Evolutionary conservation across 805 yeast genomes (phyloP), one percentile per base, ranked within the genome.

Genomic region (Metschnikowia baotianmanensis): DNA sequence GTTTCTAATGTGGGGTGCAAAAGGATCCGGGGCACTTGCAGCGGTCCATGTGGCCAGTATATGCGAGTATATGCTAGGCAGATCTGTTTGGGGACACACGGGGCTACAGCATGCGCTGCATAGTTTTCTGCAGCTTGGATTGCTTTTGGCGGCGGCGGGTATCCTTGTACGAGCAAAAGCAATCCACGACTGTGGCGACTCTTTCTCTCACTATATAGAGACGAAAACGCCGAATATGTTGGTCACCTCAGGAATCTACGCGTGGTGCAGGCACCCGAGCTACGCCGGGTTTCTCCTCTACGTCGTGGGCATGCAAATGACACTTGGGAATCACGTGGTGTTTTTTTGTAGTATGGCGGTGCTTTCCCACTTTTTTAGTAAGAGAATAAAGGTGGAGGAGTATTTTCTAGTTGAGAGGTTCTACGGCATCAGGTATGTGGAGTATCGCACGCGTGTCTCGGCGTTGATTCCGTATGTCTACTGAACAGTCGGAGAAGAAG

Each of bases 211-310:
- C 47, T 52, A 57, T 36, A 58, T 67, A 11, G 45, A 49, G 9
- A 36, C 44, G 10, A 22, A 35, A 5, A 4, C 26, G 2, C 40
- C 44, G 19, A 47, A 46, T 9, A 34, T 31, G 33, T 48, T 68
- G 25, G 57, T 67, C 20, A 65, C 69, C 10, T 30, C 34, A 11
- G 73, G 73, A 1, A 42, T 65, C n/a, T 68, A 62, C 42, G 26
- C 45, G 6, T 47, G 44, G 43, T 38, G 53, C 20, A 45, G 72
- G 36, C 73, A 68, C 42, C 73, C 73, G 13, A 61, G 69, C 38
- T 68, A 68, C 42, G 34, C 62, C 6, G 73, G 73, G 28, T 67
- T 65, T 43, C 58, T 61, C 46, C 35, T 56, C n/a, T 59, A 59
- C 33, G 63, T 53, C 10, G 47, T 59, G 22, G 72, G 72, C 8